These are phyloP conservation scores for Hordeum marinum DNA, from an alignment of 176 grass and related monocot species.

Conservation along the genomic window DNA sequence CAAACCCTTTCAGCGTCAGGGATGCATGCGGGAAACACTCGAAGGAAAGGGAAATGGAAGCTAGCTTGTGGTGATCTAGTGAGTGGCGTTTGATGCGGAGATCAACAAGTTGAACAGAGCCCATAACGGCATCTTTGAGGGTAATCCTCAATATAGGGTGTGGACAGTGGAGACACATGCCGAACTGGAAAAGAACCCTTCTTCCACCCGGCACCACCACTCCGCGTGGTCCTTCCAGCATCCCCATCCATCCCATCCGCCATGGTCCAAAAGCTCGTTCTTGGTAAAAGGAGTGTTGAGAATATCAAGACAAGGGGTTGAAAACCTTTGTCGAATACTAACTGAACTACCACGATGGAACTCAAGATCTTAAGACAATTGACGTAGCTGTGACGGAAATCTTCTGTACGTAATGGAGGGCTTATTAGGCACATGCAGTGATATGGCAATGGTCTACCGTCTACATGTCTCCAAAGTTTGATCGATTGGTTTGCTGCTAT, in stretches of 20 bases:
- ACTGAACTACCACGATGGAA: background rate
- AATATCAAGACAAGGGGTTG: background rate
- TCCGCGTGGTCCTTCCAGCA: background rate
- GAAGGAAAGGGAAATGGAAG: background rate
- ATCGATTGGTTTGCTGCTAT: too few relatives aligned
- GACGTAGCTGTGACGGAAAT: too few relatives aligned
- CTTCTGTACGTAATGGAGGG: too few relatives aligned
- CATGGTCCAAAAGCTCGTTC: background rate
- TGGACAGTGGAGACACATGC: background rate
- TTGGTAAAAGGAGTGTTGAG: background rate
- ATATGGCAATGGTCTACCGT: too few relatives aligned
- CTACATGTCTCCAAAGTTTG: too few relatives aligned
- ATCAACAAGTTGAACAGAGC: conserved; percentile 3
- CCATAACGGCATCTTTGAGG: conserved; percentile 21
- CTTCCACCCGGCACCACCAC: conserved; percentile 15
- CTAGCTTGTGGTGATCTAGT: background rate
- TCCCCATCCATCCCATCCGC: background rate
- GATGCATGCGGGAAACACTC: background rate
- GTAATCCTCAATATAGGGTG: background rate
- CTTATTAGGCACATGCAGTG: too few relatives aligned
- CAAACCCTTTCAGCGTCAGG: background rate
- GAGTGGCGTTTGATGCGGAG: conserved; percentile 8
- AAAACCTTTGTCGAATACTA: background rate
- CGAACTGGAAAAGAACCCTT: conserved; percentile 16
- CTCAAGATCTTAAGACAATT: too few relatives aligned